phyloP scores from a whole-genome alignment of 192 early-diverging fungal species.

The Paraglomus occultum region DNA sequence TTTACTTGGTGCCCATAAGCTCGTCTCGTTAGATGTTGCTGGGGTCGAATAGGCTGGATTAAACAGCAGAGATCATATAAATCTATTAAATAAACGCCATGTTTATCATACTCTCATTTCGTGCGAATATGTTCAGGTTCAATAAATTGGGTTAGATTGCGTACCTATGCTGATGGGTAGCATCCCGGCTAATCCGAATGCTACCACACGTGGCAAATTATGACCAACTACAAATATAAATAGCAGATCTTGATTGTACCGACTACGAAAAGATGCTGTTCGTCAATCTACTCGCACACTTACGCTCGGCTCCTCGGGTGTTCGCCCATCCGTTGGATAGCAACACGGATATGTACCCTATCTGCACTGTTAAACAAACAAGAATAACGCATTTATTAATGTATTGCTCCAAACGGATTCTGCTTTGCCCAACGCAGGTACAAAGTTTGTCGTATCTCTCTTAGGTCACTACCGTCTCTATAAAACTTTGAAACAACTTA shows the following conservation, averaged over 20 bases:
- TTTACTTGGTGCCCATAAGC: not conserved
- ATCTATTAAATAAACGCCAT: no score
- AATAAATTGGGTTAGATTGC: not conserved
- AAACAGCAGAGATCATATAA: no score
- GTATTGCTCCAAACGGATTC: no score
- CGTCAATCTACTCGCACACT: not conserved
- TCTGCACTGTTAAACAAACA: not conserved
- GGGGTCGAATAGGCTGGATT: slow-evolving; percentile 3
- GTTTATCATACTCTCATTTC: no score
- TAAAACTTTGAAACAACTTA: no score
- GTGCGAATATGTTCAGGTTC: no score
- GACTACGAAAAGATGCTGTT: no score
- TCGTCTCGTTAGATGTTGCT: not conserved
- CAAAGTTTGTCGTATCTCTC: no score
- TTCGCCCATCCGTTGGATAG: not conserved
- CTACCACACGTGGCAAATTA: not conserved
- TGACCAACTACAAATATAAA: not conserved
- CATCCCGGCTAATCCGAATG: not conserved
- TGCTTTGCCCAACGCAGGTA: no score
- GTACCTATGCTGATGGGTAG: slow-evolving; percentile 13
- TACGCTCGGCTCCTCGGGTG: not conserved
- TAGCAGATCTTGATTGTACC: no score
- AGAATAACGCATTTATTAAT: no score
- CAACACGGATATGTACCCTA: not conserved
- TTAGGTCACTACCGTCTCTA: not conserved